Percentiles rank a stretch among this genome's conserved stretches.
phyloP scores from a whole-genome alignment of 2,329 filamentous ascomycete genomes.

The Colletotrichum salicis region DNA sequence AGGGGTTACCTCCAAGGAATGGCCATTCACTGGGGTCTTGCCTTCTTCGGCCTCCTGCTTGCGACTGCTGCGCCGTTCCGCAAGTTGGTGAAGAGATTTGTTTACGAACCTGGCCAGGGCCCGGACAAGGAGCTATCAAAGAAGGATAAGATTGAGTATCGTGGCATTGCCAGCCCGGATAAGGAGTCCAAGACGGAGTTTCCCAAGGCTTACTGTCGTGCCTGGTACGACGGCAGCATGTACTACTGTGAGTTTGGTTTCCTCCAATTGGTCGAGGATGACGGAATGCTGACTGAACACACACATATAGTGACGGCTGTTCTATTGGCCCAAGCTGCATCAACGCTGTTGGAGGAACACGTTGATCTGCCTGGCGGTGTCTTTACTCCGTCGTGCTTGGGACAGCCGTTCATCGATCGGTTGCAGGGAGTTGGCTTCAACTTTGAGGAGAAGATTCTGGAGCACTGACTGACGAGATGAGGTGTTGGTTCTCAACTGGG shows the following conservation, averaged over 20 bases:
- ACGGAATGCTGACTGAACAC: not conserved
- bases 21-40: conserved; percentile 59
- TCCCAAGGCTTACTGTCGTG: conserved; percentile 65
- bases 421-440: conserved; percentile 70
- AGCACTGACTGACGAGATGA: conserved; percentile 32
- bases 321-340: conserved; percentile 71
- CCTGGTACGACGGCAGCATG: conserved; percentile 68
- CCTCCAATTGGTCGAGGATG: not conserved
- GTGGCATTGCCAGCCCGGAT: conserved; percentile 72
- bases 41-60: conserved; percentile 56
- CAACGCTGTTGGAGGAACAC: conserved; percentile 72
- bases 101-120: conserved; percentile 67
- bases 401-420: conserved; percentile 73
- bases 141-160: conserved; percentile 71
- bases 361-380: conserved; percentile 72
- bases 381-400: conserved; percentile 78
- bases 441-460: conserved; percentile 64
- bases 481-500: not conserved
- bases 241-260: conserved; percentile 67
- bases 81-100: conserved; percentile 52
- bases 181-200: conserved; percentile 46
- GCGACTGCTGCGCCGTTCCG: conserved; percentile 58
- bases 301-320: conserved; percentile 68
- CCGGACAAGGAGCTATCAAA: conserved; percentile 61
- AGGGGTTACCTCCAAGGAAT: conserved; percentile 62